Base-by-base conservation (phyloP, 768 basidiomycete genomes). In the Lentinus brumalis region DNA sequence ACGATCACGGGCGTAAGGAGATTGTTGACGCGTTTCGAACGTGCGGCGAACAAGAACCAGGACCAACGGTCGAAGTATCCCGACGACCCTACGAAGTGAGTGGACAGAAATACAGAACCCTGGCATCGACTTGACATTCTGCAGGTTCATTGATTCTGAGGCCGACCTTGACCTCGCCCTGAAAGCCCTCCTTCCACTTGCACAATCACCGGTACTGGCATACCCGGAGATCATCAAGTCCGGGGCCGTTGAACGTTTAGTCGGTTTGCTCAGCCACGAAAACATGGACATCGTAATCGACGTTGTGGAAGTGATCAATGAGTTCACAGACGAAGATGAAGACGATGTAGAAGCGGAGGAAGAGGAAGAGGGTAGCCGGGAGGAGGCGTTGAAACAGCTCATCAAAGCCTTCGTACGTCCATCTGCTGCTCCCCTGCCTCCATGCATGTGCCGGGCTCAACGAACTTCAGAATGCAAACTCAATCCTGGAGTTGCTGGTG, bases 211-310 rank as follows among this genome's bases (percentile, higher is more conserved):
- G 0, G 78, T 81, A 7, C 72, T 92, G 21, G 90, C 94, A 60
- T 99, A 97, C 72, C 89, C 94, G 26, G 95, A 98, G 71, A 81
- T 98, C 53, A 83, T 96, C 57, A 85, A 84, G 45, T 88, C 89
- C 5, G 92, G 89, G 38, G 79, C 87, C 16, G 77, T 94, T 15
- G 71, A 80, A 35, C 77, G 87, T 30, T 81, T 98, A 50, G 83
- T 92, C 58, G 94, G 91, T 32, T 83, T 99, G 50, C 85, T 99
- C 57, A 92, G 87, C 58, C 96, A 99, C 71, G 97, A 99, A 74
- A 99, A 99, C 72, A 83, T 89, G 50, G 97, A 99, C 75, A 98
- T 99, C 61, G 91, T 92, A n/a, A 91, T 98, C 56, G 95, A 97
- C 66, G 90, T 94, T 35, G 87, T 98, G 39, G 92, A 96, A 70